Evolutionary conservation across 495 filamentous ascomycete species (phyloP), one percentile per base, ranked within the genome.

Genomic region (Neurospora sp.): DNA sequence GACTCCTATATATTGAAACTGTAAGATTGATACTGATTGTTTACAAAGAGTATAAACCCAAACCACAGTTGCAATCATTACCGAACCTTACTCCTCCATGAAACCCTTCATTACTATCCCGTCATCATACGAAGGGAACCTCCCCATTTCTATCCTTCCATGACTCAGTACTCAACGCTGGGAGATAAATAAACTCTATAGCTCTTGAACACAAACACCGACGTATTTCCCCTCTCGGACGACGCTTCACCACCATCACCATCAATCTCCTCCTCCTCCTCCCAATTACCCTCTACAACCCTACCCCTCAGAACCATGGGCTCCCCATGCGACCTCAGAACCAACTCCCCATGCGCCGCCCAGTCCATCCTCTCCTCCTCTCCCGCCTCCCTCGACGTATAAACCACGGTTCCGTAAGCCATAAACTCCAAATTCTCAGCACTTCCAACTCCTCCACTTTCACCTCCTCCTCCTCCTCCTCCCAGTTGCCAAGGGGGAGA

Each of bases 321-420:
- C 27, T 31, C 27, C 27, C 27, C 27, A 31, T 31, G 27, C 27
- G 27, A 31, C 27, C 27, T 31, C 18, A 7, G 18, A 46, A 46
- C 31, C 35, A 80, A 20, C 42, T 71, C 38, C n/a, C 59, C 76
- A 44, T 78, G 75, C 37, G 69, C 78, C 11, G 78, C 75, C 76
- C 76, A 80, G 12, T 74, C 73, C 9, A 69, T 69, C 42, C 38
- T 44, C 38, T 20, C 71, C 27, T 16, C 71, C 5, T 20, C 46
- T 7, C 68, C 68, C 11, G 65, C 74, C 9, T 76, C 76, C 39
- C 39, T 72, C 69, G 81, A 46, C 35, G 74, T 37, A 20, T 79
- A 74, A 20, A 73, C 72, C 1, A 80, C 76, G 2, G 71, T 72
- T 9, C 83, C 82, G 40, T 76, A 72, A 0, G 83, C 42, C 81